A percentile compares a stretch with the other conserved stretches of the same genome.
Conservation (phyloP, 2,329 filamentous ascomycete species). For the Aspergillus sp. region DNA sequence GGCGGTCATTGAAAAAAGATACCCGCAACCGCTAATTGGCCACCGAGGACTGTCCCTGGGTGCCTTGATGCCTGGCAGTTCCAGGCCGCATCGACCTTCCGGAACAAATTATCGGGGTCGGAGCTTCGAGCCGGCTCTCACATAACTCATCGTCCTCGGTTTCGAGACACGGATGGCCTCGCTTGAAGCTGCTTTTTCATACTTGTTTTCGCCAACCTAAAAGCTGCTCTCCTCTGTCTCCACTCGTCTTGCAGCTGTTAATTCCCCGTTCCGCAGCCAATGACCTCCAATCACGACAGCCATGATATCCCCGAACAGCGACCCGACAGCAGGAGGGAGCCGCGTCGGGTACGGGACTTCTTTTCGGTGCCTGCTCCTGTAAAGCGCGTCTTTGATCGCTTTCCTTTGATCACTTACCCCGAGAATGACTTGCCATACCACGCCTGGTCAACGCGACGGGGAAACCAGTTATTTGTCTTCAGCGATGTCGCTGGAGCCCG, state of each 20-base stretch:
- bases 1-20: constrained; percentile 7
- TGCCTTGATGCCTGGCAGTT: constrained; percentile 14
- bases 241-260: background rate
- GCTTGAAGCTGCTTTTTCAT: background rate
- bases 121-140: background rate
- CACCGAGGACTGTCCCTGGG: background rate
- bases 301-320: constrained; percentile 23
- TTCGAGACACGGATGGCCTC: background rate
- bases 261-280: constrained; percentile 14
- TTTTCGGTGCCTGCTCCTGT: constrained; percentile 65
- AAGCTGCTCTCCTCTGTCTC: background rate
- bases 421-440: constrained; percentile 72
- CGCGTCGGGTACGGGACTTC: constrained; percentile 29
- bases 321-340: constrained; percentile 21
- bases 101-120: constrained; percentile 5
- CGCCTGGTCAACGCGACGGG: constrained; percentile 47
- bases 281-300: constrained; percentile 25
- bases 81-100: constrained; percentile 5
- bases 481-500: constrained; percentile 62
- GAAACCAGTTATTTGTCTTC: constrained; percentile 74
- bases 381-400: constrained; percentile 77
- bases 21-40: constrained; percentile 8
- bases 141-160: background rate
- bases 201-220: background rate
- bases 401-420: constrained; percentile 75